phyloP scores from a whole-genome alignment of 1,139 yeast genomes.

The Debaryomycetaceae sp. region DNA sequence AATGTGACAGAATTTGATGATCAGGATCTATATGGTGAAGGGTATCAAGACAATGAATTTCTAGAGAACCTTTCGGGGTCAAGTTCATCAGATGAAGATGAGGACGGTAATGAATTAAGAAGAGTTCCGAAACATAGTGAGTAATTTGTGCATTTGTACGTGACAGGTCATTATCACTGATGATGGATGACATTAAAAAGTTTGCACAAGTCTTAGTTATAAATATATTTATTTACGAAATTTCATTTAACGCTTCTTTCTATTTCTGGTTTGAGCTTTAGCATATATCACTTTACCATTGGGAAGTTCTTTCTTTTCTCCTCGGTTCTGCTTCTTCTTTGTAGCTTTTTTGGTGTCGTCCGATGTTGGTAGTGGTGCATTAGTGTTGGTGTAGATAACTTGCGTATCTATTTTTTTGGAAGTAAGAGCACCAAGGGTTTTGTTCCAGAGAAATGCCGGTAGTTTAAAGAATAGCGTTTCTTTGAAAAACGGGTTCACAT shows the following conservation, averaged over 20 bases:
- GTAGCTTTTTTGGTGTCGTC: conserved; percentile 9
- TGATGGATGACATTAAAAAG: neutral
- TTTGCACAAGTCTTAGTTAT: neutral
- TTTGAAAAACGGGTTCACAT: conserved; percentile 39
- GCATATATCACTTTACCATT: conserved; percentile 59
- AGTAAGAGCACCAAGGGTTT: conserved; percentile 36
- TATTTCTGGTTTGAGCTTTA: conserved; percentile 23
- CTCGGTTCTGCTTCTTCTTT: conserved; percentile 34
- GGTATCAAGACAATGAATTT: conserved; percentile 23
- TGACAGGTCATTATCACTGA: conserved; percentile 4
- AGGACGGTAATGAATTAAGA: conserved; percentile 24
- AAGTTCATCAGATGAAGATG: conserved; percentile 34
- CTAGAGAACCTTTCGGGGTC: conserved; percentile 38
- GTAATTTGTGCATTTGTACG: conserved; percentile 9
- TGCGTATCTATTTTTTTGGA: conserved; percentile 23
- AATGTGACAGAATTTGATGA: conserved; percentile 20
- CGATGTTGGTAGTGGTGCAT: conserved; percentile 4
- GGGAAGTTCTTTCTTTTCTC: conserved; percentile 49
- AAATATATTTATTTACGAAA: conserved; percentile 1
- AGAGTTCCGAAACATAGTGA: conserved; percentile 42
- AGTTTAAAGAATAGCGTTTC: conserved; percentile 54
- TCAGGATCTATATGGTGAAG: conserved; percentile 16
- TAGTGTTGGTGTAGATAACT: conserved; percentile 15
- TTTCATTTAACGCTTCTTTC: conserved; percentile 9
- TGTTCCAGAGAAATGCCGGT: conserved; percentile 46